These are phyloP conservation scores for Dictyostelium brefeldianum DNA, from an alignment of 78 protist species.

Conservation along the genomic window DNA sequence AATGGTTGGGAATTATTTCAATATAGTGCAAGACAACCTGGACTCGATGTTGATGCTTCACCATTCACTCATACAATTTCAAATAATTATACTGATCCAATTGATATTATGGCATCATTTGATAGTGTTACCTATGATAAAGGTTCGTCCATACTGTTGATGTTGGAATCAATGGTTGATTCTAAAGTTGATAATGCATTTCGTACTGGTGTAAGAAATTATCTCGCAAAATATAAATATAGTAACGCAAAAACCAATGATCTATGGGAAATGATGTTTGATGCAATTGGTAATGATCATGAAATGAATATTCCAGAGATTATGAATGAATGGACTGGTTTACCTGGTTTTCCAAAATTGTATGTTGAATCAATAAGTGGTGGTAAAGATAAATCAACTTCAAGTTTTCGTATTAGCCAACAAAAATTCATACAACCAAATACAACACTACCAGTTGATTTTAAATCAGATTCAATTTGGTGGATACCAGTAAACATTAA, in stretches of 20 bases:
- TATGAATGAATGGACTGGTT: slow-evolving; percentile 42
- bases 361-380: background rate
- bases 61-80: slow-evolving; percentile 50
- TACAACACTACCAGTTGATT: background rate
- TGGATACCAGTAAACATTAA: slow-evolving; percentile 12
- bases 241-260: slow-evolving; percentile 83
- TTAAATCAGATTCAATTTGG: background rate
- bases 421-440: slow-evolving; percentile 1
- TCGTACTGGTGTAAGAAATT: slow-evolving; percentile 83
- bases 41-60: slow-evolving; percentile 33
- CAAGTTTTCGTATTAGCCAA: slow-evolving; percentile 1
- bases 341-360: slow-evolving; percentile 44
- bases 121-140: slow-evolving; percentile 88
- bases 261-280: slow-evolving; percentile 31
- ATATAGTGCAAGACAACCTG: slow-evolving; percentile 20
- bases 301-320: background rate
- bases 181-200: slow-evolving; percentile 66
- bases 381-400: background rate
- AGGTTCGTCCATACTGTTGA: slow-evolving; percentile 88
- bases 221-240: slow-evolving; percentile 78
- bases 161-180: slow-evolving; percentile 83
- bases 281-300: background rate
- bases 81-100: slow-evolving; percentile 35
- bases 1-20: slow-evolving; percentile 15
- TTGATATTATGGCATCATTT: slow-evolving; percentile 61